phyloP scores from a whole-genome alignment of 2,329 filamentous ascomycete genomes.

The Exophiala sp. region DNA sequence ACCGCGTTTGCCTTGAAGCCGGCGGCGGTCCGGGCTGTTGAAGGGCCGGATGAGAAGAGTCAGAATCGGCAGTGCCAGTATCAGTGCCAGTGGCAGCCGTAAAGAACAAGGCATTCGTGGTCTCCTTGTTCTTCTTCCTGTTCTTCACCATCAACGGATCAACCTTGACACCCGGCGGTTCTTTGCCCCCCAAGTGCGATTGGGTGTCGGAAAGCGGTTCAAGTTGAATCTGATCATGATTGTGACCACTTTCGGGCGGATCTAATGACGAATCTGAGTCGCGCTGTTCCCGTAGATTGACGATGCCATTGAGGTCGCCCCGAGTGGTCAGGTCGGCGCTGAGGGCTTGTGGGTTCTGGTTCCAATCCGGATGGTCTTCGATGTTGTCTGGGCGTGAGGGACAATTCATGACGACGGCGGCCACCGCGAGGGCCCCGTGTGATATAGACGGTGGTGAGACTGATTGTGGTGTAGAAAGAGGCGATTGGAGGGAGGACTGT shows the following conservation, averaged over 20 bases:
- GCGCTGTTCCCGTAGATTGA: constrained; percentile 51
- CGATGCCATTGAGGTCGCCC: constrained; percentile 56
- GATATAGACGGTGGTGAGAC: no score
- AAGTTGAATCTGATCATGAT: constrained; percentile 3
- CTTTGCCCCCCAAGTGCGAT: not conserved
- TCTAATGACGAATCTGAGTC: no score
- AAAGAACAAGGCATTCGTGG: no score
- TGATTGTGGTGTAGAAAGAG: no score
- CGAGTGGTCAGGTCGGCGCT: constrained; percentile 57
- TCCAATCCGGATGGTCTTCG: constrained; percentile 49
- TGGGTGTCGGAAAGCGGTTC: no score
- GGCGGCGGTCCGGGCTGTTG: no score
- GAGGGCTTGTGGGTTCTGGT: constrained; percentile 56
- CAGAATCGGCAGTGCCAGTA: not conserved
- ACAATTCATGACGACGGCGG: constrained; percentile 67
- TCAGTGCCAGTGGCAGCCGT: no score
- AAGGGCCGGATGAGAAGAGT: constrained; percentile 8
- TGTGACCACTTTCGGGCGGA: constrained; percentile 3
- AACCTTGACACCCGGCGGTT: constrained; percentile 6
- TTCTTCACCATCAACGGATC: constrained; percentile 12
- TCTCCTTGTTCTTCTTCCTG: not conserved
- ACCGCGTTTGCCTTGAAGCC: no score
- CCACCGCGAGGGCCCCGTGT: no score
- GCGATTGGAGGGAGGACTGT: no score
- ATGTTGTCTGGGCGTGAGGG: constrained; percentile 57